Evolutionary conservation across 2,329 filamentous ascomycete genomes (phyloP), one percentile per base, ranked within the genome.

Genomic region (Pseudocercospora pini-densiflorae): DNA sequence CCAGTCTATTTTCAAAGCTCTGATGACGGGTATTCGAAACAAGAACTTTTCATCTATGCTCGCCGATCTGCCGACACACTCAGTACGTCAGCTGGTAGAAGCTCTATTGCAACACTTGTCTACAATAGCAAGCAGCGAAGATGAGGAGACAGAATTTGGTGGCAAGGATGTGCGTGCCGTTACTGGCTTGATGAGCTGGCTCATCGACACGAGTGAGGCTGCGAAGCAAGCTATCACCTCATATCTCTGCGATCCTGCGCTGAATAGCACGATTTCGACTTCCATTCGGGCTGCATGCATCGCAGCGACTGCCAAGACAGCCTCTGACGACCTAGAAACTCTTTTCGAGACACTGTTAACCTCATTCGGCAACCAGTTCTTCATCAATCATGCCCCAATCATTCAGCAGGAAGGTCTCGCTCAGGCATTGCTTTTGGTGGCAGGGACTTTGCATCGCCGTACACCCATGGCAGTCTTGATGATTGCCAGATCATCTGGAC

Each of bases 321-420:
- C 63, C 51, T 24, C 65, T 10, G 74, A 77, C 43, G 65, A 73
- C 5, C 45, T 82, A 85, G 55, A 85, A 80, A 66, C 83, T 83
- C 81, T 92, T 40, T 77, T 94, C 63, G 88, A 93, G 73, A 92
- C 88, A 74, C 87, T 85, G 58, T 81, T 97, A 58, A 83, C 82
- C 45, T 87, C 90, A 58, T 97, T 98, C 77, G 92, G 92, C 0
- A 94, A 97, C 73, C 88, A 91, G 59, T 82, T 98, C 10, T 97
- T 93, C 74, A 93, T 98, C 72, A 91, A 88, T 65, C 93, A 98
- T 78, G 88, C 91, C 0, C 90, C 94, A 5, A 87, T 91, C n/a
- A 76, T 95, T 45, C 91, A 94, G 74, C 95, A 99, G 84, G 92
- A 98, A 85, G 93, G 89, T 27, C 90, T 94, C 75, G 87, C 92